Evolutionary conservation across 352 stramenopile species (phyloP), one percentile per base, ranked within the genome.

Genomic region (Globisporangium perplexum): DNA sequence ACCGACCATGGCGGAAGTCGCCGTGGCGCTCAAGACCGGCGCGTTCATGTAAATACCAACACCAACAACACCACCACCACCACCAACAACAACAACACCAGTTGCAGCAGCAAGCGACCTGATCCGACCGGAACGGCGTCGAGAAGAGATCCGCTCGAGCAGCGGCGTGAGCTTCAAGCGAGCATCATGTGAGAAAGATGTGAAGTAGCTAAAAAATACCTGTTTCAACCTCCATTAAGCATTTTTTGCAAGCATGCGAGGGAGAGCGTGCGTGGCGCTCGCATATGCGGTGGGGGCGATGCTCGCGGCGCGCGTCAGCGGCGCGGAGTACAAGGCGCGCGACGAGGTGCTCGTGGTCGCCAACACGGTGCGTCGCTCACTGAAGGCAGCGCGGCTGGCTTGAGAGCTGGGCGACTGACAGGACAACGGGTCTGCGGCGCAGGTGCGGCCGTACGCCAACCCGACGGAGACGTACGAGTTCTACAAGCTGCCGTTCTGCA

Each of bases 381-480:
- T n/a, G n/a, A n/a, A n/a, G 53, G 10, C 45, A 61, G 45, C 44
- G 53, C 36, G 54, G 11, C 5, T 31, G n/a, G 10, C 28, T n/a
- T n/a, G n/a, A n/a, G n/a, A n/a, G n/a, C n/a, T n/a, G n/a, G n/a
- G n/a, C n/a, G n/a, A n/a, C n/a, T n/a, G n/a, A n/a, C n/a, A n/a
- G n/a, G n/a, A n/a, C n/a, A n/a, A n/a, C n/a, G n/a, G n/a, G n/a
- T 31, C 6, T 11, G 28, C 10, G 28, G 28, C 28, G 28, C 28
- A 85, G 71, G 69, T 86, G 47, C 95, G 94, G 18, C 96, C 96
- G 33, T 99, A 98, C 58, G 97, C 97, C 47, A 99, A 99, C 74
- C 96, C 95, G 22, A 98, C 90, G 3, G 96, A 99, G 69, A 99
- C 96, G 49, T 99, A 99, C 70, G 87, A 97, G 66, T 99, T 99